Evolutionary conservation across 768 basidiomycete genomes (phyloP).

Genomic region (Lactifluus rugatus): DNA sequence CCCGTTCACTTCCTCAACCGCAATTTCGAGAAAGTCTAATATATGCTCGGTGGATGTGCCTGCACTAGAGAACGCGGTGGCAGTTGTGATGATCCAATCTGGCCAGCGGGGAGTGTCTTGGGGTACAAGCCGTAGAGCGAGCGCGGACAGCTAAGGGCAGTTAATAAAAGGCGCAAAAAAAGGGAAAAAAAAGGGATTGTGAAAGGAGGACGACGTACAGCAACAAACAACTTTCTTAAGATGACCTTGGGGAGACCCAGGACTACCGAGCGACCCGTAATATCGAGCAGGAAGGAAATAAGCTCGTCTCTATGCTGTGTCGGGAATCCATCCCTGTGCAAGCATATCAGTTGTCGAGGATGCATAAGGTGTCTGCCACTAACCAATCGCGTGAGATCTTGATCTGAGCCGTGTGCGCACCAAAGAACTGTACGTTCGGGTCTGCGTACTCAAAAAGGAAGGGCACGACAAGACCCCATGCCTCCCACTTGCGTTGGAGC

Average conservation of each 20-base stretch:
- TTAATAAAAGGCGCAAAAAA: slow-evolving; percentile 1
- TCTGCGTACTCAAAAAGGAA: slow-evolving; percentile 56
- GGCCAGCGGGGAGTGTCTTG: slow-evolving; percentile 55
- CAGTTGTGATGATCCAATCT: slow-evolving; percentile 61
- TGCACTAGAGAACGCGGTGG: slow-evolving; percentile 49
- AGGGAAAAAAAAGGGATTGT: neutral
- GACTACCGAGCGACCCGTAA: slow-evolving; percentile 56
- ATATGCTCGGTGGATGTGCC: slow-evolving; percentile 51
- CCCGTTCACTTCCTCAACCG: slow-evolving; percentile 69
- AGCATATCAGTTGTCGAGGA: neutral
- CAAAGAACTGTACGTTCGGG: slow-evolving; percentile 86
- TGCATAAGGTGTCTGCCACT: neutral
- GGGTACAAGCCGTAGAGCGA: slow-evolving; percentile 63
- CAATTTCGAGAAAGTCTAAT: slow-evolving; percentile 73
- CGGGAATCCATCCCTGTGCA: slow-evolving; percentile 64
- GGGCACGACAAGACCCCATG: slow-evolving; percentile 78
- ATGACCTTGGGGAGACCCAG: slow-evolving; percentile 57
- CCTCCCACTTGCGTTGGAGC: slow-evolving; percentile 64
- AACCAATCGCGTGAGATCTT: slow-evolving; percentile 93
- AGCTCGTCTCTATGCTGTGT: slow-evolving; percentile 46
- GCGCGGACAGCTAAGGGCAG: slow-evolving; percentile 26
- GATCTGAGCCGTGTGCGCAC: slow-evolving; percentile 87
- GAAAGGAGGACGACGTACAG: slow-evolving; percentile 40
- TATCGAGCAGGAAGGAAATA: slow-evolving; percentile 56
- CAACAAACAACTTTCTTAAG: slow-evolving; percentile 79